Evolutionary conservation across 2,329 filamentous ascomycete genomes (phyloP).

Genomic region (Neofusicoccum sp.): DNA sequence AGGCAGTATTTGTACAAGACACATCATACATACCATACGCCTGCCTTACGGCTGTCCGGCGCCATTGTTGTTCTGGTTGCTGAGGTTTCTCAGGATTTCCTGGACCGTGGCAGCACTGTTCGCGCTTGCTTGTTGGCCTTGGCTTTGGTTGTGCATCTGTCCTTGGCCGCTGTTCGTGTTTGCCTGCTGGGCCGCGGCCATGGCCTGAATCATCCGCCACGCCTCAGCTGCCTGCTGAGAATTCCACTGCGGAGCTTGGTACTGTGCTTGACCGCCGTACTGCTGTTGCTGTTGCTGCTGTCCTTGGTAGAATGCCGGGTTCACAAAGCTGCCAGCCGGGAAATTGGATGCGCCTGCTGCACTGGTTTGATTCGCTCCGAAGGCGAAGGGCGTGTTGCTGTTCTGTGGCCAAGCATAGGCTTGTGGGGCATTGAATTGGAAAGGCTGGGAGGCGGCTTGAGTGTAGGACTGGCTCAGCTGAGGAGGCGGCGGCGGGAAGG

Average conservation of each 20-base stretch:
- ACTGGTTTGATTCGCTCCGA: slow-evolving; percentile 16
- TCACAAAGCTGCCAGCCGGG: slow-evolving; percentile 31
- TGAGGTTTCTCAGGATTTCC: slow-evolving; percentile 3
- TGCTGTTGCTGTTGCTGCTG: slow-evolving; percentile 23
- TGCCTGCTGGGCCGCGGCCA: slow-evolving; percentile 15
- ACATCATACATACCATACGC: background rate
- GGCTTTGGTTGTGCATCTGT: background rate
- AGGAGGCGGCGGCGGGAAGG: background rate
- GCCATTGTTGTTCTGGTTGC: slow-evolving; percentile 7
- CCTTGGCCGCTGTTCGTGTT: background rate
- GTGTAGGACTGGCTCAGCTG: background rate
- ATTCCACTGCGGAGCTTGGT: slow-evolving; percentile 12
- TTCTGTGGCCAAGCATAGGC: slow-evolving; percentile 17
- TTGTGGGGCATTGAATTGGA: slow-evolving; percentile 17
- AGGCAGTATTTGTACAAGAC: background rate
- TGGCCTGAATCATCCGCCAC: slow-evolving; percentile 11
- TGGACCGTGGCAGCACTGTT: background rate
- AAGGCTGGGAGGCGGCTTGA: background rate
- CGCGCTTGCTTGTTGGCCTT: background rate
- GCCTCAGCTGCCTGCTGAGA: slow-evolving; percentile 10
- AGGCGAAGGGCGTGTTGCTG: background rate
- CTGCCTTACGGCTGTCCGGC: background rate
- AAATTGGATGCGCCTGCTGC: slow-evolving; percentile 18
- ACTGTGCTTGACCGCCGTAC: background rate
- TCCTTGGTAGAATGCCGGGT: slow-evolving; percentile 31